phyloP scores from a whole-genome alignment of 2,329 filamentous ascomycete species.

The Xylaria digitata region DNA sequence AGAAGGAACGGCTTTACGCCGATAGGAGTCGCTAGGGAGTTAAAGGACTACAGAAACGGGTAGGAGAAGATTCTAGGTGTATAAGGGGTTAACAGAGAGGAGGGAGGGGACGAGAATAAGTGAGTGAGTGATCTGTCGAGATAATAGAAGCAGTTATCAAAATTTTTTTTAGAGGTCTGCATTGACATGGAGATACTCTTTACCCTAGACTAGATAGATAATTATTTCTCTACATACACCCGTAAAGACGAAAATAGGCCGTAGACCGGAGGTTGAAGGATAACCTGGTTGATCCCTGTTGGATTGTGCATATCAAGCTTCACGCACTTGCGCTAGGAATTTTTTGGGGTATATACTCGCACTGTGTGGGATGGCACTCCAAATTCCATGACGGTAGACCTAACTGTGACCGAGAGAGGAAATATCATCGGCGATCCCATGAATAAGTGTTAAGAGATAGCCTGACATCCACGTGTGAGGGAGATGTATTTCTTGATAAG shows the following conservation, averaged over 20 bases:
- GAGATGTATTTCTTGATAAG: too few relatives aligned
- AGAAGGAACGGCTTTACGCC: not conserved
- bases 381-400: not conserved
- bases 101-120: not conserved
- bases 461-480: too few relatives aligned
- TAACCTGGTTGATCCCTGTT: slow-evolving; percentile 12
- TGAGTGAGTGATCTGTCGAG: not conserved
- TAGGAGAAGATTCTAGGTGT: too few relatives aligned
- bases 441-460: too few relatives aligned
- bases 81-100: not conserved
- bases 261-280: slow-evolving; percentile 23
- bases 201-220: not conserved
- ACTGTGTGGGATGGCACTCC: not conserved
- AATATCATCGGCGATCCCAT: not conserved
- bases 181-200: slow-evolving; percentile 14
- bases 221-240: not conserved
- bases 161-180: not conserved
- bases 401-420: not conserved
- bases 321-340: not conserved
- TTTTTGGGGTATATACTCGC: not conserved
- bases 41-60: not conserved
- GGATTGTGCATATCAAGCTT: slow-evolving; percentile 12
- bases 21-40: not conserved
- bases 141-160: not conserved
- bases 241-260: not conserved